A percentile compares a stretch with the other conserved stretches of the same genome.
Conservation (phyloP, 2,329 filamentous ascomycete species). For the Nannizziopsis barbatae region DNA sequence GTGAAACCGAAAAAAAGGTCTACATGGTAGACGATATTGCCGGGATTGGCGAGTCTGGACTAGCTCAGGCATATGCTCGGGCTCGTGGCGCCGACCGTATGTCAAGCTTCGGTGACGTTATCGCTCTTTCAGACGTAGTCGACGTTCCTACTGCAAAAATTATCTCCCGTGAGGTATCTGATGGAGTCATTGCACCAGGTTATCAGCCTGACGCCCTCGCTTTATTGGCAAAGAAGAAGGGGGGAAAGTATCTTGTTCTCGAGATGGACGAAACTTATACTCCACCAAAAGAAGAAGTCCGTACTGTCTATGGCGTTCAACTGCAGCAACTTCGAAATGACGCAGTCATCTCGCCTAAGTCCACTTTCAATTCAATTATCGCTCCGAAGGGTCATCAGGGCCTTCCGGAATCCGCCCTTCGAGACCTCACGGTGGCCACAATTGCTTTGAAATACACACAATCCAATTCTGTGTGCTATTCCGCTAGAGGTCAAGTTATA, state of each 20-base stretch:
- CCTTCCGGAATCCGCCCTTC: slow-evolving; percentile 68
- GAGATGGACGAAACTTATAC: slow-evolving; percentile 85
- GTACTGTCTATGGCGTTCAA: slow-evolving; percentile 81
- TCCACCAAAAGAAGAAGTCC: slow-evolving; percentile 61
- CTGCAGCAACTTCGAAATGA: slow-evolving; percentile 91
- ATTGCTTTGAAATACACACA: slow-evolving; percentile 98
- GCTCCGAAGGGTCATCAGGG: slow-evolving; percentile 66
- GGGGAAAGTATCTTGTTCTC: slow-evolving; percentile 87
- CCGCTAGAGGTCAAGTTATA: slow-evolving; percentile 82
- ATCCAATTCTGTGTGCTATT: slow-evolving; percentile 98
- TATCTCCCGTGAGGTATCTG: slow-evolving; percentile 94
- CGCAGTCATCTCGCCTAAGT: slow-evolving; percentile 65
- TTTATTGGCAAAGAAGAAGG: slow-evolving; percentile 96
- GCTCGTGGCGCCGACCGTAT: slow-evolving; percentile 93
- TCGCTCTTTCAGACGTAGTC: slow-evolving; percentile 81
- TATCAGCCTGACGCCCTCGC: slow-evolving; percentile 77
- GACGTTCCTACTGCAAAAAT: slow-evolving; percentile 92
- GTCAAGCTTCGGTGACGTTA: slow-evolving; percentile 96
- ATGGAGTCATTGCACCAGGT: slow-evolving; percentile 85
- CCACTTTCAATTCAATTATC: slow-evolving; percentile 73
- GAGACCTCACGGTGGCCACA: slow-evolving; percentile 87
- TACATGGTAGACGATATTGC: slow-evolving; percentile 97
- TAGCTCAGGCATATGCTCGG: slow-evolving; percentile 91
- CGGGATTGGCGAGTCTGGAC: slow-evolving; percentile 70
- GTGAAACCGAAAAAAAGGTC: slow-evolving; percentile 80